Conservation (phyloP, 345 rosid genomes). For the Balakata baccata region DNA sequence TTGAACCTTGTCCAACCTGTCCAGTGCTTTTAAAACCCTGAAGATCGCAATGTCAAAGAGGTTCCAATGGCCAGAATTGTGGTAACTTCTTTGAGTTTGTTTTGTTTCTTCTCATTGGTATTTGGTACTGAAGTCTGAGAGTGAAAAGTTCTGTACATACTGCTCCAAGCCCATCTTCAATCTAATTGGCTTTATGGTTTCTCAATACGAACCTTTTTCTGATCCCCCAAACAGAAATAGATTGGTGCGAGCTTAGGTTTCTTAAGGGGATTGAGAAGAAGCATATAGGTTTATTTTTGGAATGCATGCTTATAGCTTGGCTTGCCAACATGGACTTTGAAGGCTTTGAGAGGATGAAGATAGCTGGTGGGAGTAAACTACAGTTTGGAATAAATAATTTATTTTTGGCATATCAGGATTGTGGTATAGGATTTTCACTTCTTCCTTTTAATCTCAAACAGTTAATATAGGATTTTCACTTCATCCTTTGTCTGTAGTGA, state of each 20-base stretch:
- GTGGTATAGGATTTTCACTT: not conserved
- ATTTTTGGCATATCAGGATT: not conserved
- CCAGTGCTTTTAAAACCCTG: not conserved
- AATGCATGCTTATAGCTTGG: not conserved
- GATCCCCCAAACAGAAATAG: not conserved
- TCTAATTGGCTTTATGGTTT: not conserved
- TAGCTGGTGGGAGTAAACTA: not conserved
- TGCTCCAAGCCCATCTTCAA: not conserved
- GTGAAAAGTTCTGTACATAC: not conserved
- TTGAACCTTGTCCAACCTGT: not conserved
- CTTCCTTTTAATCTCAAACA: not conserved
- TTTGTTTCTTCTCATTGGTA: not conserved
- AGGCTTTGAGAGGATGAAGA: not conserved
- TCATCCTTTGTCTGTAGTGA: not conserved
- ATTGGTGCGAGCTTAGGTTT: not conserved
- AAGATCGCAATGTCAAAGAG: not conserved
- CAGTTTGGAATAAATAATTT: not conserved
- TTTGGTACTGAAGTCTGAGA: not conserved
- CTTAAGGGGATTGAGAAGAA: not conserved
- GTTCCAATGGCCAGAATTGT: not conserved
- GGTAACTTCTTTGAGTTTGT: not conserved
- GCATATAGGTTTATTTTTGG: not conserved
- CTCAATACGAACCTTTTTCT: no score
- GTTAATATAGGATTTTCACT: not conserved
- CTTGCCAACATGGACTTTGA: not conserved